Base-by-base conservation (phyloP, 164 flowering plant species). In the Platanus orientalis region DNA sequence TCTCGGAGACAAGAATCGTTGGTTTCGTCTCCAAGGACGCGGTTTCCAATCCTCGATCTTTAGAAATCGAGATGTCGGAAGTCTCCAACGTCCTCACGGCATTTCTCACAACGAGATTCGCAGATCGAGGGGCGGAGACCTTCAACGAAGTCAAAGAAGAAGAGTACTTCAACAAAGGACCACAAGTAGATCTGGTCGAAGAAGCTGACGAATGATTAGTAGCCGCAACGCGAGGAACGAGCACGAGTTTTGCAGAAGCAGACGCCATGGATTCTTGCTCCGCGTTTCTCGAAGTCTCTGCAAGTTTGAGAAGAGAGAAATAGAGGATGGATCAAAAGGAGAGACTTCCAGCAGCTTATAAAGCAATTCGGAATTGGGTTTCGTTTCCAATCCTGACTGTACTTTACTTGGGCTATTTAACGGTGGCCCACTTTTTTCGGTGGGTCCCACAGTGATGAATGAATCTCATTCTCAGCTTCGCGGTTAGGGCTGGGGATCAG, bases 1-100 rank as follows among this genome's bases (percentile, higher is more conserved):
- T 90, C 82, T 93, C 98, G 60, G 98, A 72, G 49, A 93, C 98
- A 24, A 93, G 75, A 23, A 92, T 75, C 20, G 86, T 81, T 0
- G 93, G 91, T 47, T 69, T 83, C 13, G 73, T 2, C 26, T 57
- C 66, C 11, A 24, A 36, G 1, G 70, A 60, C 17, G 56, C 42
- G 49, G 50, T n/a, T 60, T 54, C 52, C 24, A 55, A 45, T 1
- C 12, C 44, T 6, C 25, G 60, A 4, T 21, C 48, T 28, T 19
- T 44, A 24, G 63, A 54, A 16, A 51, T 13, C 27, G 68, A 25
- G 53, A 21, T 34, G 1, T 19, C 28, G 2, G 50, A 26, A 19
- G 65, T 30, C 19, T 23, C 51, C 0, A 12, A 53, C 21, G 52
- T 34, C 25, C 19, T 52, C 57, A 52, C 39, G 12, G 21, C 52